Evolutionary conservation across 805 yeast species (phyloP).

Genomic region (Starmera dryadoides): DNA sequence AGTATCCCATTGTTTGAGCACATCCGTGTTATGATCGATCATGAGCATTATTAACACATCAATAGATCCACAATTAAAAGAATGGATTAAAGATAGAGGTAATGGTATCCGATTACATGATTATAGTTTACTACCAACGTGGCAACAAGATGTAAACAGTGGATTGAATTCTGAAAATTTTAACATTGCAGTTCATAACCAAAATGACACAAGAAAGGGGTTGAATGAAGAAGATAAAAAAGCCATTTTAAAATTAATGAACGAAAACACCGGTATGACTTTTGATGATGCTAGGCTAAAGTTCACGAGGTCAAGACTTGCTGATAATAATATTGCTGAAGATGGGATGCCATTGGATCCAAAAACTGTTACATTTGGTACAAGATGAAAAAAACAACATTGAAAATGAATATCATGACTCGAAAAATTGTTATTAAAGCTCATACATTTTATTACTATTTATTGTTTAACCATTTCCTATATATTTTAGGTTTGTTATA

Average conservation of each 20-base stretch:
- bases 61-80: conserved; percentile 13
- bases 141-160: conserved; percentile 41
- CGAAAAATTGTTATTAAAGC: background rate
- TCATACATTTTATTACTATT: background rate
- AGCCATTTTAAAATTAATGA: conserved; percentile 49
- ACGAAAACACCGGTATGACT: conserved; percentile 30
- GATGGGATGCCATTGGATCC: conserved; percentile 70
- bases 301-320: conserved; percentile 39
- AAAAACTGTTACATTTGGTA: conserved; percentile 42
- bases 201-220: conserved; percentile 54
- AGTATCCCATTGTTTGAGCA: conserved; percentile 9
- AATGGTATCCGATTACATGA: conserved; percentile 20
- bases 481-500: too few species aligned
- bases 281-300: conserved; percentile 67
- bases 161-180: conserved; percentile 58
- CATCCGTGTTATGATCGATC: background rate
- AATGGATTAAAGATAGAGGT: conserved; percentile 15
- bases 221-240: conserved; percentile 47
- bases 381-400: conserved; percentile 6
- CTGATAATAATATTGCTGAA: conserved; percentile 45
- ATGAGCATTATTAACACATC: background rate
- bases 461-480: background rate
- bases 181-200: conserved; percentile 39
- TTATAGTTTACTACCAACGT: conserved; percentile 20
- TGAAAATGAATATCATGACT: background rate